Conservation (phyloP, 768 basidiomycete species). For the Rhizopogon salebrosus region DNA sequence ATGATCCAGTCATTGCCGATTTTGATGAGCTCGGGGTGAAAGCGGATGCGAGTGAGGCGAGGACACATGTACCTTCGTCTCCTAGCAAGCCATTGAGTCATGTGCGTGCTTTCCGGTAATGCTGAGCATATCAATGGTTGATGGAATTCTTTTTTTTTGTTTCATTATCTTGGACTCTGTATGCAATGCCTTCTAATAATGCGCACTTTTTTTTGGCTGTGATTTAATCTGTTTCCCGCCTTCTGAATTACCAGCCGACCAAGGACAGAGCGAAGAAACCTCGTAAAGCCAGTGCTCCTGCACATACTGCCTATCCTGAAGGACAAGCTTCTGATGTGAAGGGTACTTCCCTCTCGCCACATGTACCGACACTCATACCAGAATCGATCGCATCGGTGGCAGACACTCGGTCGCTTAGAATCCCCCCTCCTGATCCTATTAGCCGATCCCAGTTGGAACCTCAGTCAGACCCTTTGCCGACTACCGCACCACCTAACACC, state of each 20-base stretch:
- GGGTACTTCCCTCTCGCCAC: not conserved
- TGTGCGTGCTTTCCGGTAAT: conserved; percentile 80
- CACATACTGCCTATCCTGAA: conserved; percentile 7
- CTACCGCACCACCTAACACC: conserved; percentile 3
- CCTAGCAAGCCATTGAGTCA: conserved; percentile 70
- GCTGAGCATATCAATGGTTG: conserved; percentile 44
- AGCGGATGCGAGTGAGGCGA: conserved; percentile 31
- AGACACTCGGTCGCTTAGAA: not conserved
- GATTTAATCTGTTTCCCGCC: conserved; percentile 10
- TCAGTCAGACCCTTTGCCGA: conserved; percentile 1
- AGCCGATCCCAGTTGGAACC: not conserved
- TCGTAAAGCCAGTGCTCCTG: conserved; percentile 34
- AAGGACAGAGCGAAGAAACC: conserved; percentile 70
- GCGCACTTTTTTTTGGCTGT: conserved; percentile 16
- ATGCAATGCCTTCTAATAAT: conserved; percentile 21
- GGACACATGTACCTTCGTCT: conserved; percentile 30
- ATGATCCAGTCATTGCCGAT: conserved; percentile 29
- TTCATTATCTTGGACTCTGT: conserved; percentile 17
- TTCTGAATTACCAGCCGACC: conserved; percentile 50
- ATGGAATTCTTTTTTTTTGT: conserved; percentile 17
- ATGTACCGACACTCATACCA: not conserved
- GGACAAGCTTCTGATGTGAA: not conserved
- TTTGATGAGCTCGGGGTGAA: conserved; percentile 37
- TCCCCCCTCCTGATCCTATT: not conserved
- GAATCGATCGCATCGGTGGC: not conserved